These are phyloP conservation scores for Podila clonocystis DNA, from an alignment of 192 early-diverging fungal species.

Conservation along the genomic window DNA sequence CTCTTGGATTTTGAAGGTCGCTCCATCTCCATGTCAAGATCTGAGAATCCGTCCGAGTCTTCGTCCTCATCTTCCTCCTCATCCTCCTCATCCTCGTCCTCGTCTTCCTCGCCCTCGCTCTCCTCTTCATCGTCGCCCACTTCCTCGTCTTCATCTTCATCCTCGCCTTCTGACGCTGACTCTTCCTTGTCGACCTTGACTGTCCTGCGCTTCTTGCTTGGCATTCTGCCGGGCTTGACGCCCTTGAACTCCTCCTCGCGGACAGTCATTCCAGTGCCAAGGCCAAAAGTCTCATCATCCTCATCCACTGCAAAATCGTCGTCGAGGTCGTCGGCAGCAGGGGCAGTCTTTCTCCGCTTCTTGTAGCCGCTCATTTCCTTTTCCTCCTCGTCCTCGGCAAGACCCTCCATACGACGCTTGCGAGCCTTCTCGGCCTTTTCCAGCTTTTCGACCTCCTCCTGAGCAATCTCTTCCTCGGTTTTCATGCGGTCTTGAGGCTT, in stretches of 20 bases:
- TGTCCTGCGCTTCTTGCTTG: conserved; percentile 42
- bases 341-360: conserved; percentile 61
- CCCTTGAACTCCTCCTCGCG: conserved; percentile 50
- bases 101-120: conserved; percentile 16
- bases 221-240: conserved; percentile 43
- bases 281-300: conserved; percentile 53
- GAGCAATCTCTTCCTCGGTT: conserved; percentile 92
- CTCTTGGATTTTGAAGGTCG: conserved; percentile 27
- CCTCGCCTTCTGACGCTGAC: conserved; percentile 45
- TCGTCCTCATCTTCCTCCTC: conserved; percentile 54
- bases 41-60: conserved; percentile 58
- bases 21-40: conserved; percentile 57
- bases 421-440: conserved; percentile 86
- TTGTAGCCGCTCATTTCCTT: conserved; percentile 59
- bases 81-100: conserved; percentile 25
- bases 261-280: conserved; percentile 53
- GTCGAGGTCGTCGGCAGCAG: conserved; percentile 75
- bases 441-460: conserved; percentile 85
- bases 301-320: conserved; percentile 70
- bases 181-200: conserved; percentile 42
- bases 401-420: conserved; percentile 86
- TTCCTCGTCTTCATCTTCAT: conserved; percentile 42
- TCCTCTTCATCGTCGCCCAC: conserved; percentile 54
- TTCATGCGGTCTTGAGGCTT: conserved; percentile 91
- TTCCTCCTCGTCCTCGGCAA: conserved; percentile 69